These are phyloP conservation scores for Strobilomyces confusus DNA, from an alignment of 768 basidiomycete genomes.

Conservation along the genomic window DNA sequence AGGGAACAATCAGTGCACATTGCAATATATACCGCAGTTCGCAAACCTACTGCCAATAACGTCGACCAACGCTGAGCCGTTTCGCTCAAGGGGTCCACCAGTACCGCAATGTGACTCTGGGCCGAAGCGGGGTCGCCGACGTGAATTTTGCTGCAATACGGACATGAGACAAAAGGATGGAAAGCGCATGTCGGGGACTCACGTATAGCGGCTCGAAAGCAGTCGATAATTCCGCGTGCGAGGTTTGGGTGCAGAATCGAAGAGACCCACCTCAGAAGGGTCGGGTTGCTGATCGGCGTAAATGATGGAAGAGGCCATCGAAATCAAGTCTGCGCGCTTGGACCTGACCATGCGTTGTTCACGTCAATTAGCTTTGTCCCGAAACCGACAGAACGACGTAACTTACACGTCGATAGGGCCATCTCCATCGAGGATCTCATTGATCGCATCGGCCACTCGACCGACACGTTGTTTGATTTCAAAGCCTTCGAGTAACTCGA, in stretches of 20 bases:
- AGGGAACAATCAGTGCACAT: background rate
- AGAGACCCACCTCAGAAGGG: constrained; percentile 66
- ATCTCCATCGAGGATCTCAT: constrained; percentile 43
- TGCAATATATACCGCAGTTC: background rate
- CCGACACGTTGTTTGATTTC: constrained; percentile 70
- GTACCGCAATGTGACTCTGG: constrained; percentile 60
- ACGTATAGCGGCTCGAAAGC: constrained; percentile 66
- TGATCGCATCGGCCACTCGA: constrained; percentile 64
- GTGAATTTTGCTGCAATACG: constrained; percentile 52
- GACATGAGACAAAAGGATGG: background rate
- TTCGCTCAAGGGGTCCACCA: constrained; percentile 85
- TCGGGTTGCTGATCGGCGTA: constrained; percentile 69
- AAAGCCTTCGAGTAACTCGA: constrained; percentile 64
- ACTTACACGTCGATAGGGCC: constrained; percentile 42
- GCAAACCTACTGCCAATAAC: constrained; percentile 57
- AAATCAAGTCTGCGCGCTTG: constrained; percentile 55
- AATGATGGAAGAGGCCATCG: constrained; percentile 67
- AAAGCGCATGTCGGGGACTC: constrained; percentile 16
- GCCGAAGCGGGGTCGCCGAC: constrained; percentile 68
- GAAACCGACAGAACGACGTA: background rate
- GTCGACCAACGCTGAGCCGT: constrained; percentile 83
- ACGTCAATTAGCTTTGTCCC: background rate
- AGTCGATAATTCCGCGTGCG: constrained; percentile 58
- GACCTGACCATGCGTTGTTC: constrained; percentile 35
- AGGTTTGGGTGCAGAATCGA: constrained; percentile 59